Base-by-base conservation (phyloP, 2,329 filamentous ascomycete species). In the Berkeleyomyces basicola region DNA sequence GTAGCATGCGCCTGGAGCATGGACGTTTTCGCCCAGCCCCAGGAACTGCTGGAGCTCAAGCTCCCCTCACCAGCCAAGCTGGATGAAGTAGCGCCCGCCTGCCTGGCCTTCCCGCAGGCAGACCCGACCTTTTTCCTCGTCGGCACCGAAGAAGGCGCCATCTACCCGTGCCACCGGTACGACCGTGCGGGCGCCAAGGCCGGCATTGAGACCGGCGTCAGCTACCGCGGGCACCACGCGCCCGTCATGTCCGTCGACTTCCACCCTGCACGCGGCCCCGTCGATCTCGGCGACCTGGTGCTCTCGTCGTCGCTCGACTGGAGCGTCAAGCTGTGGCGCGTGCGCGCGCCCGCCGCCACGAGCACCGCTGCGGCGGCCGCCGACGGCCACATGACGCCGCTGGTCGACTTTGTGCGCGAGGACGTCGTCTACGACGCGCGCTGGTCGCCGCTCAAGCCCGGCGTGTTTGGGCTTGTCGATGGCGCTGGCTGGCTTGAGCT, bases 111-210 rank as follows among this genome's bases (percentile, higher is more conserved):
- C 75, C 93, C 93, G 0, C 85, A 92, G 69, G 87, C 90, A 0
- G 95, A 99, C 70, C 93, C 93, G 2, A 99, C 93, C 0, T 97
- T 96, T 74, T 99, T 99, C 78, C 83, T 99, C 3, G 88, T 96
- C 42, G 93, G 95, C 47, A 96, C 91, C 37, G 93, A 99, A 76
- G 93, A 99, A 77, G 95, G 95, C 59, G 86, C 86, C 57, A 96
- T 99, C 67, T 96, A 93, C 74, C 91, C 93, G 0, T 96, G 95
- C 71, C 93, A 99, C 73, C 82, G 93, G 66, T 99, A 99, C 75
- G 93, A 99, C 74, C 88, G 95, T 66, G 93, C 95, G 4, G 93
- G 93, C 64, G 93, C 93, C 67, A 97, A 97, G 76, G 92, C 93
- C 3, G 93, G 93, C 58, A 90, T 96, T 36, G 95, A 99, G 71